Conservation (phyloP, 805 yeast species). For the Hanseniaspora meyeri region DNA sequence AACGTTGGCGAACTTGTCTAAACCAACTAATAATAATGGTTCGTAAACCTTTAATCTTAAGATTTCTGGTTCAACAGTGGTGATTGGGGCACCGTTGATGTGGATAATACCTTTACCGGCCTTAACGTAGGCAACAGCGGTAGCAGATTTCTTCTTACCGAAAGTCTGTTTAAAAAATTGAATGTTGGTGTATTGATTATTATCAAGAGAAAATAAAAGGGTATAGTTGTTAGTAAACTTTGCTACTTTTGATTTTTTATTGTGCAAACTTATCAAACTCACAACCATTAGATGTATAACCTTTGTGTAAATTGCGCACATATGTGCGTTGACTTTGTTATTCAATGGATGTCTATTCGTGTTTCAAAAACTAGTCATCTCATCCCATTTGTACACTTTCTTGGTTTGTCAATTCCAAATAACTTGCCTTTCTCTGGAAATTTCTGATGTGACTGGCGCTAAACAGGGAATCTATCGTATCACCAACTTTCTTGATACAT, state of each 20-base stretch:
- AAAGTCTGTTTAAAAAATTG: conserved; percentile 56
- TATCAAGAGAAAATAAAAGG: background rate
- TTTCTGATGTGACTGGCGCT: too few relatives aligned
- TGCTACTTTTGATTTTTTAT: background rate
- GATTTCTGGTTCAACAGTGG: conserved; percentile 97
- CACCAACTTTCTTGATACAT: too few relatives aligned
- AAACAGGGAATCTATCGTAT: too few relatives aligned
- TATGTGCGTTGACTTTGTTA: too few relatives aligned
- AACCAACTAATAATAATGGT: conserved; percentile 95
- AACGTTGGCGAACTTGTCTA: conserved; percentile 95
- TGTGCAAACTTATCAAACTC: background rate
- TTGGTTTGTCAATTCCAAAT: too few relatives aligned
- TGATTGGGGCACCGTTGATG: conserved; percentile 98
- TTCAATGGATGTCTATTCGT: too few relatives aligned
- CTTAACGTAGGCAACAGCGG: conserved; percentile 99
- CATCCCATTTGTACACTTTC: too few relatives aligned
- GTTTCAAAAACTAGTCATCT: too few relatives aligned
- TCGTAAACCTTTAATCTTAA: conserved; percentile 99
- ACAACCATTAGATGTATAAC: background rate
- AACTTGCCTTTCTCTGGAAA: too few relatives aligned
- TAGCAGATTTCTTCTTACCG: conserved; percentile 99
- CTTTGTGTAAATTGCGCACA: too few relatives aligned
- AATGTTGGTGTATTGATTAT: background rate
- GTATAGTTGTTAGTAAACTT: conserved; percentile 8
- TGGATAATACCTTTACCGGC: conserved; percentile 99